Conservation (phyloP, 139 green algal species). For the Closterium sp. region DNA sequence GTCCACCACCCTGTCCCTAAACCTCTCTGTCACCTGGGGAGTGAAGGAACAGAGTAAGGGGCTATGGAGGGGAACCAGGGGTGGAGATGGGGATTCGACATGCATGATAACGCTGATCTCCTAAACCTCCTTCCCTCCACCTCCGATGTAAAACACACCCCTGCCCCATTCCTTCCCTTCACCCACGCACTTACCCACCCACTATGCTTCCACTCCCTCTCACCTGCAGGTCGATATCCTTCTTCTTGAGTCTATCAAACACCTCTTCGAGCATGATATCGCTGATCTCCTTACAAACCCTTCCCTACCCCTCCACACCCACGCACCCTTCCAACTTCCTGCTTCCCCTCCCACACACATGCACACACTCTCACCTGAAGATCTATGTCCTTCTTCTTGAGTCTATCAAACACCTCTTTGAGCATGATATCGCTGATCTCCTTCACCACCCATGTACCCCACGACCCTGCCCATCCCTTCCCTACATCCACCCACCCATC, state of each 20-base stretch:
- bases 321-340: background rate
- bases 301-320: slow-evolving; percentile 88
- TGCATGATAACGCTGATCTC: slow-evolving; percentile 99
- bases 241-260: slow-evolving; percentile 90
- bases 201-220: background rate
- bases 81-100: too few relatives aligned
- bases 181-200: too few relatives aligned
- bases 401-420: slow-evolving; percentile 88
- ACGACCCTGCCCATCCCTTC: too few relatives aligned
- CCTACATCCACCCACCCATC: too few relatives aligned
- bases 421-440: slow-evolving; percentile 99
- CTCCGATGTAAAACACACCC: slow-evolving; percentile 58
- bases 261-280: slow-evolving; percentile 98
- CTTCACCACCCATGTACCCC: slow-evolving; percentile 84
- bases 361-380: slow-evolving; percentile 54
- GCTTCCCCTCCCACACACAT: slow-evolving; percentile 74
- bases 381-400: slow-evolving; percentile 93
- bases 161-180: too few relatives aligned
- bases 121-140: too few relatives aligned
- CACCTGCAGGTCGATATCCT: slow-evolving; percentile 78
- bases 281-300: slow-evolving; percentile 85
- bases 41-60: background rate
- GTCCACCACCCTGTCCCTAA: slow-evolving; percentile 89
- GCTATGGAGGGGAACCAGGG: too few relatives aligned
- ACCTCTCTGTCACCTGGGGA: slow-evolving; percentile 61